Base-by-base conservation (phyloP, 306 rosid genomes). In the Inga oerstediana region DNA sequence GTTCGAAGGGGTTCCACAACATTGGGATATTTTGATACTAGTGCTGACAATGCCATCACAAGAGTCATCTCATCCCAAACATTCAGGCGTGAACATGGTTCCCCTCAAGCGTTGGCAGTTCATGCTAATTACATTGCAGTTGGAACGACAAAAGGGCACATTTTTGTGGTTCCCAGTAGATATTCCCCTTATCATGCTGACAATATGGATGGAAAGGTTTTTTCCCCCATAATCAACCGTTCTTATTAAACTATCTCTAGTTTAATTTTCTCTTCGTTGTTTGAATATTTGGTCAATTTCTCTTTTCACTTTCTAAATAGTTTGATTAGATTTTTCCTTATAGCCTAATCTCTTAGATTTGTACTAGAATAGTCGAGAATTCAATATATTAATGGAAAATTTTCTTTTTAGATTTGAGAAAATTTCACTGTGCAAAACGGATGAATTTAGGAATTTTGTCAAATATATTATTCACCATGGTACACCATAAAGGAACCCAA, bases 91-190 rank as follows among this genome's bases (percentile, higher is more conserved):
- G 99, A 94, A 17, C 92, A 96, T 65, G 99, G 99, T 89, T 91
- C 96, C 6, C 90, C 98, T n/a, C 92, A 94, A 79, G 94, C 84
- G 41, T 79, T 96, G 91, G 97, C 92, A 17, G 97, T 91, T 80
- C 97, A 96, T 82, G 79, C 87, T 76, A 96, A 91, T 80, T 96
- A 84, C 82, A 91, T 96, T 83, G 99, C 97, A 5, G 90, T 94
- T 58, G 99, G 98, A 80, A 96, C 92, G 99, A 77, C 94, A 14
- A 94, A 92, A 85, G 99, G 99, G 64, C 91, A 86, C 81, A 88
- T 91, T 58, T 72, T 90, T 83, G 90, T 92, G 72, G 84, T 92
- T 45, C 94, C 98, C 32, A 90, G 97, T 87, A 96, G 89, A 88
- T 94, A 92, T 86, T 92, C 96, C 77, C 84, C 93, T 86, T 85